Conservation (phyloP, 2,329 filamentous ascomycete species). For the Botrytis tulipae region DNA sequence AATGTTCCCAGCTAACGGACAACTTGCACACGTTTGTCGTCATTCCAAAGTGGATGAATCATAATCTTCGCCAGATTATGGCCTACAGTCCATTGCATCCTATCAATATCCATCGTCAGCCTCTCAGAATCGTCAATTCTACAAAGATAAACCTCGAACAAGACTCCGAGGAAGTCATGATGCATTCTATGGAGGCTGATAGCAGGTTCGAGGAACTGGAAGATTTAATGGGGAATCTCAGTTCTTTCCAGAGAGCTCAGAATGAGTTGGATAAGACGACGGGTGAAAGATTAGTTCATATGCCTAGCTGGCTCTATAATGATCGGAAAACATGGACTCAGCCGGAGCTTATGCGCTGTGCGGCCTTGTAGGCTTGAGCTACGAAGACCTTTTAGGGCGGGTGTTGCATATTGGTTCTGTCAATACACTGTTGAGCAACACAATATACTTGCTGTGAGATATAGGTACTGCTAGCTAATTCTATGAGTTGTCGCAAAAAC, state of each 20-base stretch:
- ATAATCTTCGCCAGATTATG: not conserved
- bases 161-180: not conserved
- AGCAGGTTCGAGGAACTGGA: not conserved
- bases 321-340: not conserved
- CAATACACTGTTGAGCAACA: accelerated
- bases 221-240: not conserved
- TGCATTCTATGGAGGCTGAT: not conserved
- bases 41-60: not conserved
- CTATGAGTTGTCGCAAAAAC: not conserved
- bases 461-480: not conserved
- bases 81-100: not conserved
- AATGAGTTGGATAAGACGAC: not conserved
- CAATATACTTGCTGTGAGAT: not conserved
- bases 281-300: too few species aligned
- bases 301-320: not conserved
- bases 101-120: not conserved
- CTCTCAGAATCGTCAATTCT: not conserved
- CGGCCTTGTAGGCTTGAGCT: not conserved
- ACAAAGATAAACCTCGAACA: accelerated
- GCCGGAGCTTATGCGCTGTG: not conserved
- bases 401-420: not conserved
- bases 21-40: not conserved
- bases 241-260: not conserved
- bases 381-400: too few species aligned
- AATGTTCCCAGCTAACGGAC: not conserved